Base-by-base conservation (phyloP, 306 rosid genomes). In the Acacia acuminata region DNA sequence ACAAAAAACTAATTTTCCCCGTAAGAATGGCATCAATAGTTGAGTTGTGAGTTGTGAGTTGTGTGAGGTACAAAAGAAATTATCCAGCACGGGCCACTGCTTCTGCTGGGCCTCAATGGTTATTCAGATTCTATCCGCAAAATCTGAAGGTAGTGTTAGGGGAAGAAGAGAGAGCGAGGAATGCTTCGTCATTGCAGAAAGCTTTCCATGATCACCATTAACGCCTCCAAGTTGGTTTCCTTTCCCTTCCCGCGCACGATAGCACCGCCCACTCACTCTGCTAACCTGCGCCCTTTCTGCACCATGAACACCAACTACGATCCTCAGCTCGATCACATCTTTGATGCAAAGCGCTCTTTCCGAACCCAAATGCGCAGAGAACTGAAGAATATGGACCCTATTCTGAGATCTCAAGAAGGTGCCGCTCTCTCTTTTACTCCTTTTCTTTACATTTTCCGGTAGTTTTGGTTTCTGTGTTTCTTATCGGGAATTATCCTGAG, bases 401-500 rank as follows among this genome's bases (percentile, higher is more conserved):
- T 84, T 38, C 81, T 34, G 51, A 84, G 75, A 77, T 76, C 87
- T 24, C 71, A 77, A 63, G 64, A 84, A 80, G 84, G 87, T 84
- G 7, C 38, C n/a, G 13, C n/a, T 40, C 16, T 55, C 16, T 79
- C 40, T 56, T 11, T 2, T 17, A 12, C 17, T 48, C 24, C 9
- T 55, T 50, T 38, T n/a, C 63, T 20, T 38, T 17, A 4, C 42
- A 38, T 38, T 38, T 38, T 38, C 42, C 42, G 8, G 3, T 8
- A 14, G 19, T 38, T 45, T 61, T 53, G 30, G 27, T n/a, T 70
- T n/a, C 22, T 43, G 34, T 22, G 36, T 71, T 71, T 43, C 74
- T 22, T 71, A 20, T 43, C 22, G 76, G 22, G 27, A 24, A 71
- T 71, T 22, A 24, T 45, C n/a, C 36, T 22, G 55, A 43, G 25